Evolutionary conservation across 345 rosid species (phyloP).

Genomic region (Melastoma malabathricum): DNA sequence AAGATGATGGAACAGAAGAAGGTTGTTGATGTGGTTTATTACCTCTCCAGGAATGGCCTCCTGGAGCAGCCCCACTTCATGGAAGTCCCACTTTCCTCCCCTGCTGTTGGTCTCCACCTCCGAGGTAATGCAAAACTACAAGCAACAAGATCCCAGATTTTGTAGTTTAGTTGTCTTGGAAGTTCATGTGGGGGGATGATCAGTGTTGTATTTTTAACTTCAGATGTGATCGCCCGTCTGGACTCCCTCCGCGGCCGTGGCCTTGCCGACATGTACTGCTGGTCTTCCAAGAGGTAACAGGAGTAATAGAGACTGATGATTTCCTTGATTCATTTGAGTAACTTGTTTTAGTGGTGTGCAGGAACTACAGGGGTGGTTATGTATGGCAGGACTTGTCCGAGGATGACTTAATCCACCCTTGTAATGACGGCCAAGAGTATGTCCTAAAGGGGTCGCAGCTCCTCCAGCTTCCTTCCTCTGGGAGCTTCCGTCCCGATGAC

Average conservation of each 20-base stretch:
- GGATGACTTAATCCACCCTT: slow-evolving; percentile 40
- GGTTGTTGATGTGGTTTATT: slow-evolving; percentile 41
- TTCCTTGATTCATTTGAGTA: not conserved
- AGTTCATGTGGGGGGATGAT: not conserved
- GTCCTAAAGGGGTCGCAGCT: slow-evolving; percentile 56
- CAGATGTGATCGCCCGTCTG: slow-evolving; percentile 41
- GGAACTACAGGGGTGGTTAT: slow-evolving; percentile 51
- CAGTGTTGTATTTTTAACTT: not conserved
- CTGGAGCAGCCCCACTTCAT: slow-evolving; percentile 73
- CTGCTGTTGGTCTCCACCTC: slow-evolving; percentile 34
- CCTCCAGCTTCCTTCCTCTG: slow-evolving; percentile 14
- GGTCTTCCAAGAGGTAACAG: slow-evolving; percentile 53
- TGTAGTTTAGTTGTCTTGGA: too few relatives aligned
- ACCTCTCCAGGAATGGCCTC: slow-evolving; percentile 45
- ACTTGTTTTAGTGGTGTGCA: slow-evolving; percentile 7
- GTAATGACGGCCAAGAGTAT: slow-evolving; percentile 37
- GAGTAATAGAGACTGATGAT: not conserved
- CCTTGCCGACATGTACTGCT: slow-evolving; percentile 44
- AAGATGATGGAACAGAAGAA: slow-evolving; percentile 13
- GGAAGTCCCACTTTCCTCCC: slow-evolving; percentile 47
- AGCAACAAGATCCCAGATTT: too few relatives aligned
- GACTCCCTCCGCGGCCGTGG: slow-evolving; percentile 44
- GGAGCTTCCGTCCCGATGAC: slow-evolving; percentile 16
- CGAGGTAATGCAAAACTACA: slow-evolving; percentile 29
- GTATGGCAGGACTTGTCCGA: slow-evolving; percentile 64